These are phyloP conservation scores for Calonectria fujianensis DNA, from an alignment of 2,329 filamentous ascomycete genomes.

Conservation along the genomic window DNA sequence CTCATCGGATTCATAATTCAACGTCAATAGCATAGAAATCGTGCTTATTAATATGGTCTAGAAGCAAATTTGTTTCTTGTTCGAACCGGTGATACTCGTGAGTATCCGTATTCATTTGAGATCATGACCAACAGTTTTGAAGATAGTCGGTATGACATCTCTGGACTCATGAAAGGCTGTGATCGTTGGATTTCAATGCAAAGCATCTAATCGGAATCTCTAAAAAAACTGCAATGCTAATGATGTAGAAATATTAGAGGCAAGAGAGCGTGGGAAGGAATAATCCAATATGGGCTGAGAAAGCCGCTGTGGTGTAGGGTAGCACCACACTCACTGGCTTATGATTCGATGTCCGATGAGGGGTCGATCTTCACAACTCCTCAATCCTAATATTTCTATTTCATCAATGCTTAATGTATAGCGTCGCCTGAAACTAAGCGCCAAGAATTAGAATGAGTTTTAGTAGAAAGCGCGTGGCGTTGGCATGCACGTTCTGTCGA, in stretches of 20 bases:
- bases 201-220: too few species aligned
- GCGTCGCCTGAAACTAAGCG: neutral
- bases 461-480: slow-evolving; percentile 53
- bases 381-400: neutral
- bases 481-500: slow-evolving; percentile 56
- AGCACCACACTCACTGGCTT: neutral
- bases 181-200: too few species aligned
- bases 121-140: too few species aligned
- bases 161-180: too few species aligned
- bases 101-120: neutral
- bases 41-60: neutral
- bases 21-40: neutral
- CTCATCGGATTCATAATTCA: neutral
- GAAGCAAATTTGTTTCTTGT: too few species aligned
- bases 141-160: too few species aligned
- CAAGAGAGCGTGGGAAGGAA: neutral
- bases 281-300: neutral
- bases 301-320: neutral
- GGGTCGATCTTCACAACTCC: neutral
- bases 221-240: neutral
- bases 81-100: neutral
- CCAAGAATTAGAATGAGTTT: slow-evolving; percentile 51
- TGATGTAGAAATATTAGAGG: neutral
- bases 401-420: neutral
- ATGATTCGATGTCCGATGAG: slow-evolving; percentile 4